phyloP scores from a whole-genome alignment of 805 yeast species.

The Blastobotrys americana region DNA sequence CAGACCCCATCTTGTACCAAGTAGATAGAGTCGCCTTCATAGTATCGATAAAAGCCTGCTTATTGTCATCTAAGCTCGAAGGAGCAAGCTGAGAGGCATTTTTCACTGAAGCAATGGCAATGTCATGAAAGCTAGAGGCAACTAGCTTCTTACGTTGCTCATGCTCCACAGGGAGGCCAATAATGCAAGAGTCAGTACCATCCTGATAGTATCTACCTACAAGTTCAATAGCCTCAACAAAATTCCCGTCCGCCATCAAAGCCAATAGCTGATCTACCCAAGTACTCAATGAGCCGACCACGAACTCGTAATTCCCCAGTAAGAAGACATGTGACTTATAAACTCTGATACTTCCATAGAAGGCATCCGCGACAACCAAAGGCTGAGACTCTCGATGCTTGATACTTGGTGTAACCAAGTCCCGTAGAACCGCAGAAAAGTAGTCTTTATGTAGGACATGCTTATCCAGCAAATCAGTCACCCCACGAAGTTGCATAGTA shows the following conservation, averaged over 20 bases:
- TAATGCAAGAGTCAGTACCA: conserved; percentile 37
- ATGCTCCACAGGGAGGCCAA: conserved; percentile 50
- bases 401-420: conserved; percentile 13
- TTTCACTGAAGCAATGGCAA: conserved; percentile 47
- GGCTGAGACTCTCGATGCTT: conserved; percentile 21
- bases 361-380: conserved; percentile 30
- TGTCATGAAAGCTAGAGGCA: conserved; percentile 46
- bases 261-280: conserved; percentile 63
- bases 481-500: conserved; percentile 32
- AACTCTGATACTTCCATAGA: conserved; percentile 31
- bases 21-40: conserved; percentile 27
- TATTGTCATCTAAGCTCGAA: conserved; percentile 30
- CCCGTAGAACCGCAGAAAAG: conserved; percentile 22
- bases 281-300: conserved; percentile 51
- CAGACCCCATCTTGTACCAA: conserved; percentile 23
- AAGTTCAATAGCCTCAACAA: conserved; percentile 48
- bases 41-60: conserved; percentile 28
- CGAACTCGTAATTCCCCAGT: conserved; percentile 46
- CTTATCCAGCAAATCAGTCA: conserved; percentile 35
- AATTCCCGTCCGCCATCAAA: conserved; percentile 42
- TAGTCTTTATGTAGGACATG: conserved; percentile 34
- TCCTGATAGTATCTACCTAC: conserved; percentile 50
- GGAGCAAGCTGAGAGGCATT: conserved; percentile 29
- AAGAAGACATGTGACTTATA: conserved; percentile 44
- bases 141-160: conserved; percentile 43